Base-by-base conservation (phyloP, 2,329 filamentous ascomycete species). In the Scedosporium minutisporum region DNA sequence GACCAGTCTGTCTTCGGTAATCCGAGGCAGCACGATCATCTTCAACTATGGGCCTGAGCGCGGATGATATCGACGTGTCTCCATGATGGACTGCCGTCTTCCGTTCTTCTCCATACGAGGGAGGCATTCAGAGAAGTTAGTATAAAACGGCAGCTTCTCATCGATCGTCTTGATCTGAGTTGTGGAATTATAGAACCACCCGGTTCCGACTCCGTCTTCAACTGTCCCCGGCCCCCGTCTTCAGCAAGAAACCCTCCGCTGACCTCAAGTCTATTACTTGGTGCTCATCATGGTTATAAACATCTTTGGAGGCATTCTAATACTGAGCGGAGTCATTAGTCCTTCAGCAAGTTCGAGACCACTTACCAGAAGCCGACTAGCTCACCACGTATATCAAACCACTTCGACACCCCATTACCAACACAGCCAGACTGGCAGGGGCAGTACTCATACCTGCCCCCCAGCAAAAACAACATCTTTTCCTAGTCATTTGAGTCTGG, bases 351-450 rank as follows among this genome's bases (percentile, higher is more conserved):
- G 74, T 78, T 80, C 70, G 78, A 80, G 70, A 74, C 76, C 67
- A 69, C 74, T 63, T 74, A 77, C 66, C 74, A 75, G 68, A 79
- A 78, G 67, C 69, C 76, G 62, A 72, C 77, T 65, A 75, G 76
- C 68, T 73, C 67, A 68, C 73, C 78, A 78, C 82, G 81, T 74
- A 85, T 85, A 82, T 83, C 82, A 76, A 82, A 79, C 74, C 72
- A 75, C 69, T 83, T 80, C 74, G 78, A 81, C 69, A 69, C 77
- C 65, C 77, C 79, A 67, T 72, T 81, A 72, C 77, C 80, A 69
- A 78, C 80, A 69, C 80, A 82, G 75, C 76, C 80, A 67, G 80
- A 82, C 73, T 84, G 82, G 82, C 81, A 81, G 71, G 78, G 78
- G 65, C 79, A 81, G 71, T 82, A 82, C 71, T 77, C 80, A 23